These are phyloP conservation scores for Hibiscus syriacus DNA, from an alignment of 345 rosid species.

Conservation along the genomic window DNA sequence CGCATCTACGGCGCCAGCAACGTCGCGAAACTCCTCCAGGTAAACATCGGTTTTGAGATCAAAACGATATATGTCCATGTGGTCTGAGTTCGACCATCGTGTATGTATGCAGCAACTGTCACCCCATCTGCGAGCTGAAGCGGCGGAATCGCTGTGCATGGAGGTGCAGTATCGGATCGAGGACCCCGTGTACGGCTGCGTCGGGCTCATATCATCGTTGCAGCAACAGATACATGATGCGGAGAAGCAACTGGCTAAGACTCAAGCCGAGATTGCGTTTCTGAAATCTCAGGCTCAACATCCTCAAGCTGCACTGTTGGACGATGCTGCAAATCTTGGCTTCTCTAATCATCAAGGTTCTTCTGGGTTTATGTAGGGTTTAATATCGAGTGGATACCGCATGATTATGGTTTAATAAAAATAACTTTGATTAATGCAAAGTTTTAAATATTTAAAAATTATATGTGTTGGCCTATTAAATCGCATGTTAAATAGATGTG, in stretches of 20 bases:
- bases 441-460: too few relatives aligned
- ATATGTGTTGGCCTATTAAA: too few relatives aligned
- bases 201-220: conserved; percentile 32
- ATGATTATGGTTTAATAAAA: background rate
- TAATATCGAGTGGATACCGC: background rate
- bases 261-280: conserved; percentile 38
- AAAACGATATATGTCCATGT: too few relatives aligned
- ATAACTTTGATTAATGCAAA: background rate
- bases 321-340: background rate
- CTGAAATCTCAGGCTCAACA: background rate
- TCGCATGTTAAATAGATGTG: background rate
- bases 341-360: background rate
- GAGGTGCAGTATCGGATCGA: conserved; percentile 50
- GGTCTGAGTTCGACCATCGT: background rate
- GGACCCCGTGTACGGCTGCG: conserved; percentile 63
- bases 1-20: conserved; percentile 73
- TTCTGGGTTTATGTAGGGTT: background rate
- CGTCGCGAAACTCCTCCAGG: conserved; percentile 65
- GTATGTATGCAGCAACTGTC: conserved; percentile 43
- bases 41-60: background rate
- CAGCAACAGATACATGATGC: conserved; percentile 40
- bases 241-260: conserved; percentile 36
- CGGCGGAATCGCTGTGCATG: conserved; percentile 43
- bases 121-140: conserved; percentile 27
- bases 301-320: background rate